phyloP scores from a whole-genome alignment of 2,329 filamentous ascomycete genomes.

The Diplodia scrobiculata region DNA sequence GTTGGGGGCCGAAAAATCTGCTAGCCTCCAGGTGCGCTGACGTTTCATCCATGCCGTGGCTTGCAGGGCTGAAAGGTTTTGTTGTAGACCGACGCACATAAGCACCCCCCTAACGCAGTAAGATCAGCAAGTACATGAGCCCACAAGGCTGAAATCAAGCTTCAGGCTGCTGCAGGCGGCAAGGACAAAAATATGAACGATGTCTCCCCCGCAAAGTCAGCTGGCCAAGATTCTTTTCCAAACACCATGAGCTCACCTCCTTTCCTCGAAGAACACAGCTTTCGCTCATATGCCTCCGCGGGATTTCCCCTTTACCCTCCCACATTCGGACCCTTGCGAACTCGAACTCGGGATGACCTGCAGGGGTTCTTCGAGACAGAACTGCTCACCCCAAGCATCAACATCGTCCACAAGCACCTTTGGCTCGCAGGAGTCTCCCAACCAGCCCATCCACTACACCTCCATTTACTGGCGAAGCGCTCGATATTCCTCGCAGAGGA shows the following conservation, averaged over 20 bases:
- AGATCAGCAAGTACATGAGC: neutral
- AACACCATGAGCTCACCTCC: neutral
- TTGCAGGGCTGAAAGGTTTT: neutral
- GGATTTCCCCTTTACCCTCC: neutral
- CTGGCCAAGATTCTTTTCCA: neutral
- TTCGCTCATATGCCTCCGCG: neutral
- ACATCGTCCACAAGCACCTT: neutral
- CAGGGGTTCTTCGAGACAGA: neutral
- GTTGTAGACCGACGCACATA: neutral
- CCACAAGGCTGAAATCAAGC: neutral
- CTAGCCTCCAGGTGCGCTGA: neutral
- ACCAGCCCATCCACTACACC: slow-evolving; percentile 23
- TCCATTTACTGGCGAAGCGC: slow-evolving; percentile 9
- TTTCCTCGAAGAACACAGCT: neutral
- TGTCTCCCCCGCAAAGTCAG: neutral
- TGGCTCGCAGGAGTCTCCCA: neutral
- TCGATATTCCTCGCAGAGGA: slow-evolving; percentile 15
- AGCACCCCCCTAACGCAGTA: neutral
- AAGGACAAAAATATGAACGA: neutral
- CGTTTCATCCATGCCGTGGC: neutral
- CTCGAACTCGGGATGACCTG: neutral
- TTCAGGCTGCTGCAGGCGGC: neutral
- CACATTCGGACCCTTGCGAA: neutral
- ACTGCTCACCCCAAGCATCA: neutral
- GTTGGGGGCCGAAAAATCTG: neutral